A percentile compares a stretch with the other conserved stretches of the same genome.
Conservation (phyloP, 345 rosid genomes). For the Aquilaria yunnanensis region DNA sequence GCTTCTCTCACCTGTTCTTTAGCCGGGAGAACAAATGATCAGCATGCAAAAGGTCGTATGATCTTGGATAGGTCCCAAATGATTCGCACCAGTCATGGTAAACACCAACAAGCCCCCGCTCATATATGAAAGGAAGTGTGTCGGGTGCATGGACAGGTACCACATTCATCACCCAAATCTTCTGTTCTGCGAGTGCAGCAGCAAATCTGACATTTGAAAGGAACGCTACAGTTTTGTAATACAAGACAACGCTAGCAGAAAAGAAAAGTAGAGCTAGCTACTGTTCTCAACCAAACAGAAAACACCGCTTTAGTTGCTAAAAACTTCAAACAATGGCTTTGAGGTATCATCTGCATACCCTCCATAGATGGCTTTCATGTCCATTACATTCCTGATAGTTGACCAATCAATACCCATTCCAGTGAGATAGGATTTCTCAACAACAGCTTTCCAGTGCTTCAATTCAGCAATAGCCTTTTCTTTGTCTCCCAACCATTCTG, state of each 20-base stretch:
- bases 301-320: neutral
- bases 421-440: conserved; percentile 69
- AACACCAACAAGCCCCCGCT: conserved; percentile 72
- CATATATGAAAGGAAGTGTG: conserved; percentile 79
- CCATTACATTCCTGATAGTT: conserved; percentile 73
- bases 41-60: conserved; percentile 89
- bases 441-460: conserved; percentile 73
- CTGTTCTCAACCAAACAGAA: neutral
- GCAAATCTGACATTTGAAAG: conserved; percentile 57
- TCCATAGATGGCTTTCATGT: conserved; percentile 94
- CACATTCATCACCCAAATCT: conserved; percentile 92
- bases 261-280: neutral
- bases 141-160: conserved; percentile 90
- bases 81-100: conserved; percentile 99
- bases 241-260: neutral
- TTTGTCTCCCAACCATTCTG: conserved; percentile 78
- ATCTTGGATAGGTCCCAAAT: conserved; percentile 88
- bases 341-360: conserved; percentile 46
- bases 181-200: conserved; percentile 66
- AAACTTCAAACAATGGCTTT: neutral
- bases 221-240: conserved; percentile 7
- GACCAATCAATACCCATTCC: conserved; percentile 93
- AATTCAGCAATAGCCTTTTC: conserved; percentile 54
- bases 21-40: conserved; percentile 96
- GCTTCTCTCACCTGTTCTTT: conserved; percentile 58